A percentile compares a stretch with the other conserved stretches of the same genome.
Conservation (phyloP, 2,329 filamentous ascomycete species). For the Alternaria novae-zelandiae region DNA sequence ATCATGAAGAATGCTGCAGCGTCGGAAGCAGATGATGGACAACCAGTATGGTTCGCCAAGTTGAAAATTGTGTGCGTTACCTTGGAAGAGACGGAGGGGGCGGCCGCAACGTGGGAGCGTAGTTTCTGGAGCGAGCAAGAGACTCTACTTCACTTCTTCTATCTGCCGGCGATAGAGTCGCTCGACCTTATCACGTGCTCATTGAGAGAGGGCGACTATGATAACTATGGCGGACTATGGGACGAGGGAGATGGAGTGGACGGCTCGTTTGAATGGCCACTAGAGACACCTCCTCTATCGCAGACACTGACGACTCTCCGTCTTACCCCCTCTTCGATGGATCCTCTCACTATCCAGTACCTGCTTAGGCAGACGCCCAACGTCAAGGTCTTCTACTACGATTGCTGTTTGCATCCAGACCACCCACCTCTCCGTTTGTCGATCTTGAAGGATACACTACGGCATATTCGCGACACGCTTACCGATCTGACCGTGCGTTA, state of each 20-base stretch:
- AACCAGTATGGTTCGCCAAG: not conserved
- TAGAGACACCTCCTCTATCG: not conserved
- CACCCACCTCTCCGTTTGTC: not conserved
- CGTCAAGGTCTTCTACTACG: not conserved
- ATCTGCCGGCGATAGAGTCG: not conserved
- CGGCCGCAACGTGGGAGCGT: not conserved
- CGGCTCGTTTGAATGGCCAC: constrained; percentile 2
- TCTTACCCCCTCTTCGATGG: not conserved
- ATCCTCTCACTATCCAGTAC: not conserved
- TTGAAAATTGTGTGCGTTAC: not conserved
- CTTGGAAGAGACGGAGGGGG: not conserved
- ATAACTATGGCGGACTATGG: not conserved
- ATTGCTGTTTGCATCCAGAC: not conserved
- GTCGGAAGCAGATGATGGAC: not conserved
- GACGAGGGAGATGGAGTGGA: not conserved
- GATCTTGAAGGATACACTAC: not conserved
- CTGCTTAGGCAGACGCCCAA: constrained; percentile 2
- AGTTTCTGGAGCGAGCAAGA: not conserved
- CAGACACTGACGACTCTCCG: not conserved
- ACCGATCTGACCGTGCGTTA: not conserved
- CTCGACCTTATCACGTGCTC: not conserved
- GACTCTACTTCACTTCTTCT: not conserved
- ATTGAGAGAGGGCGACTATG: not conserved
- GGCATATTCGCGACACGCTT: not conserved
- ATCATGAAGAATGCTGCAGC: not conserved